Evolutionary conservation across 345 rosid genomes (phyloP).

Genomic region (Nasturtium officinale): DNA sequence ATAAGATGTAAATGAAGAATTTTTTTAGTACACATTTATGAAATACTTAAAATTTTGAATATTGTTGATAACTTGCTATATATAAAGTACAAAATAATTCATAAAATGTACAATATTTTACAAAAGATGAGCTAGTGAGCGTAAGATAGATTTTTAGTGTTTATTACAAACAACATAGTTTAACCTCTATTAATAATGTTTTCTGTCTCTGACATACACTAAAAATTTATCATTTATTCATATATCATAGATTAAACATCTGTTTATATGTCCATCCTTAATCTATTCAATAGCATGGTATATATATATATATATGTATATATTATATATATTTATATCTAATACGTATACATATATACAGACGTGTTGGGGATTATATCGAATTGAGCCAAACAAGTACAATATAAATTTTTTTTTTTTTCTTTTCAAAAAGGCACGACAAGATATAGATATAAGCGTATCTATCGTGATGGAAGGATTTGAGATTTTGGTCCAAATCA

Average conservation of each 20-base stretch:
- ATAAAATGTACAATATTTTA: neutral
- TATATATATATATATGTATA: neutral
- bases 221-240: neutral
- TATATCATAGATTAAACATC: neutral
- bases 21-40: neutral
- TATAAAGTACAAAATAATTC: neutral
- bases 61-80: neutral
- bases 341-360: constrained; percentile 8
- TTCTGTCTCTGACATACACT: neutral
- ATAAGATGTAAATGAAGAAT: neutral
- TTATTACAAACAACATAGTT: neutral
- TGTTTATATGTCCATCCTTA: neutral
- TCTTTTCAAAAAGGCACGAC: constrained; percentile 28
- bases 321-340: neutral
- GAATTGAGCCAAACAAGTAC: constrained; percentile 39
- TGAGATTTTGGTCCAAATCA: constrained; percentile 36
- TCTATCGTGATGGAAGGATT: constrained; percentile 29
- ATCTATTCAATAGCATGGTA: neutral
- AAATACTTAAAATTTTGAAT: neutral
- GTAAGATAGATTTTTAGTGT: neutral
- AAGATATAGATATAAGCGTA: constrained; percentile 34
- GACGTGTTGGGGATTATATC: constrained; percentile 25
- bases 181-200: neutral
- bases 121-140: neutral
- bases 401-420: neutral